These are phyloP conservation scores for Saccharomyces hybrid DNA, from an alignment of 1,139 yeast species.

Conservation along the genomic window DNA sequence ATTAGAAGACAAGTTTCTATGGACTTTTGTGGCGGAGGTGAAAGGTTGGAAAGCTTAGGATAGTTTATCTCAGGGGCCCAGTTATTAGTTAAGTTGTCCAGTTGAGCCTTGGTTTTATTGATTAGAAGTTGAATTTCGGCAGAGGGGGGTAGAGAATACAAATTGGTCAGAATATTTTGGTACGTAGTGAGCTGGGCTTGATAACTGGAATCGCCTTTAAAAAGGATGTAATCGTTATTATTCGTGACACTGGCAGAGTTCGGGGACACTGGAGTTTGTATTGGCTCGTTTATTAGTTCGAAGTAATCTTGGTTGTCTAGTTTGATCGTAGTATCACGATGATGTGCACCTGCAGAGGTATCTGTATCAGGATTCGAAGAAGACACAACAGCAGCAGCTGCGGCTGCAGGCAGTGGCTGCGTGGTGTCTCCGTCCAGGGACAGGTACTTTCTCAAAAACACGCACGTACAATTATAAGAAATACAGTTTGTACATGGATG, in stretches of 20 bases:
- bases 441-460: conserved; percentile 8
- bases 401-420: background rate
- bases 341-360: background rate
- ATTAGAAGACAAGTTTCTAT: conserved; percentile 24
- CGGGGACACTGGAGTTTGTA: background rate
- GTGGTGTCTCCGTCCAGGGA: background rate
- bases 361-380: background rate
- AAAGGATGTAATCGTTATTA: background rate
- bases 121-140: conserved; percentile 6
- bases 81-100: conserved; percentile 10
- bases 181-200: background rate
- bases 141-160: background rate
- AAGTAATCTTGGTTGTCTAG: background rate
- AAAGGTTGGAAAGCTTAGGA: conserved; percentile 3
- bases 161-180: background rate
- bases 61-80: conserved; percentile 20
- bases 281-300: background rate
- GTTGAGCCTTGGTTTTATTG: conserved; percentile 12
- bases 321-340: background rate
- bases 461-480: conserved; percentile 26
- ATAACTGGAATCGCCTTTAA: background rate
- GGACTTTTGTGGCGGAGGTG: conserved; percentile 11
- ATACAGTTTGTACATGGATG: conserved; percentile 30
- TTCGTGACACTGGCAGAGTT: background rate
- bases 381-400: background rate